Conservation (phyloP, 805 yeast genomes). For the Hanseniaspora singularis region DNA sequence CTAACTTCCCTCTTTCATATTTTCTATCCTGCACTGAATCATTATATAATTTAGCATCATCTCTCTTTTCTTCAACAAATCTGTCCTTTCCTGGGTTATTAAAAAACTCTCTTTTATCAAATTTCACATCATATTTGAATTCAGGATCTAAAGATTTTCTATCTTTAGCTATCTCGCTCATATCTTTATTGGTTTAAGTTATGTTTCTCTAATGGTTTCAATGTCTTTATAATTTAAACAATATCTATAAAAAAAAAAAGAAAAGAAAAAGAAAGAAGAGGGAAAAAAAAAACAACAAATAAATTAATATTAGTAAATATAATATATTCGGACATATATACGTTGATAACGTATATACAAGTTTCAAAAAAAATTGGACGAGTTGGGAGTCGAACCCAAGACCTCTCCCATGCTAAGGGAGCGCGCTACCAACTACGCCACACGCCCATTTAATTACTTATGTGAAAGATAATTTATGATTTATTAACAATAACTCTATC, state of each 20-base stretch:
- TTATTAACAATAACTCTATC: too few relatives aligned
- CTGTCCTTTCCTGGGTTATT: conserved; percentile 11
- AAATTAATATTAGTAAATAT: too few relatives aligned
- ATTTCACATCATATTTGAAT: conserved; percentile 9
- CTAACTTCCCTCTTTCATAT: conserved; percentile 8
- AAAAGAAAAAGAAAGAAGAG: too few relatives aligned
- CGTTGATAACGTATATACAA: too few relatives aligned
- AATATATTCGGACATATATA: too few relatives aligned
- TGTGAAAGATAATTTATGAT: background rate
- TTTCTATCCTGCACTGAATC: too few relatives aligned
- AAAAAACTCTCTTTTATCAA: conserved; percentile 3
- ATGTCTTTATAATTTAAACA: background rate
- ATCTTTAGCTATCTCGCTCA: conserved; percentile 13
- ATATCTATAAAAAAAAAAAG: background rate
- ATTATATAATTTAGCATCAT: too few relatives aligned
- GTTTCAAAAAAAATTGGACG: background rate
- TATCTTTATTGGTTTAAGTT: background rate
- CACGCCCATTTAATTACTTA: conserved; percentile 40
- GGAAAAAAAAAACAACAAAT: too few relatives aligned
- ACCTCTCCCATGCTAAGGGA: conserved; percentile 71
- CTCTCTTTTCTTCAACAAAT: background rate
- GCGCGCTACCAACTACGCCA: conserved; percentile 79
- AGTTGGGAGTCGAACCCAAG: conserved; percentile 59
- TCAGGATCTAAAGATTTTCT: conserved; percentile 3
- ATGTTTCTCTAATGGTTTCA: background rate